These are phyloP conservation scores for Cenchrus purpureus DNA, from an alignment of 176 grass and related monocot genomes.

Conservation along the genomic window DNA sequence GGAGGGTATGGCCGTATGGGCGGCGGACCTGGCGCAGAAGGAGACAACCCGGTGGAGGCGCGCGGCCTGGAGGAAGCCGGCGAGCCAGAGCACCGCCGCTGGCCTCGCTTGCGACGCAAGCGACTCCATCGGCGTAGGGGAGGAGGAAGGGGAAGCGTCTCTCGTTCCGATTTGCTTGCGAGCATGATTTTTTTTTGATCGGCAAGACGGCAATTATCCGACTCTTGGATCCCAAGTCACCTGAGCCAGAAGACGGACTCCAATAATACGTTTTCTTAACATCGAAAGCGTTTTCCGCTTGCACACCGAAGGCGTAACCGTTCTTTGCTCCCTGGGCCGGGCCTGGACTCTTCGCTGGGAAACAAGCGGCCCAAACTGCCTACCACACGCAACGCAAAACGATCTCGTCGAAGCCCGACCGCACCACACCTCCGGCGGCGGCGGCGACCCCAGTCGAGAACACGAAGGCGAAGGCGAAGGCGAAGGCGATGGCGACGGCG, in stretches of 20 bases:
- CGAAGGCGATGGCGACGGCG: constrained; percentile 53
- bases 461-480: constrained; percentile 40
- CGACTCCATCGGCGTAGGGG: constrained; percentile 49
- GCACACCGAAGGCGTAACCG: not conserved
- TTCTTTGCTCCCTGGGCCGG: not conserved
- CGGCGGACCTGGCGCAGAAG: constrained; percentile 74
- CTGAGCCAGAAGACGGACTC: not conserved
- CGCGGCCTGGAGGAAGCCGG: constrained; percentile 84
- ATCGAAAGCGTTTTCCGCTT: not conserved
- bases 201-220: constrained; percentile 2
- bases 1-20: not conserved
- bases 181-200: constrained; percentile 26
- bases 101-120: constrained; percentile 68
- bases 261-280: not conserved
- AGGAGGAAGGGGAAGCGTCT: constrained; percentile 7
- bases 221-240: constrained; percentile 23
- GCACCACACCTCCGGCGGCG: constrained; percentile 33
- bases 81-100: constrained; percentile 69
- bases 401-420: not conserved
- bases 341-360: constrained; percentile 6
- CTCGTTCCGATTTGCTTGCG: not conserved
- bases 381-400: not conserved
- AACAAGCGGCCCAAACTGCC: not conserved
- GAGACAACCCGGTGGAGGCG: constrained; percentile 68
- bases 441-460: constrained; percentile 50